Conservation (phyloP, 1,139 yeast species). For the Debaryomyces udenii region DNA sequence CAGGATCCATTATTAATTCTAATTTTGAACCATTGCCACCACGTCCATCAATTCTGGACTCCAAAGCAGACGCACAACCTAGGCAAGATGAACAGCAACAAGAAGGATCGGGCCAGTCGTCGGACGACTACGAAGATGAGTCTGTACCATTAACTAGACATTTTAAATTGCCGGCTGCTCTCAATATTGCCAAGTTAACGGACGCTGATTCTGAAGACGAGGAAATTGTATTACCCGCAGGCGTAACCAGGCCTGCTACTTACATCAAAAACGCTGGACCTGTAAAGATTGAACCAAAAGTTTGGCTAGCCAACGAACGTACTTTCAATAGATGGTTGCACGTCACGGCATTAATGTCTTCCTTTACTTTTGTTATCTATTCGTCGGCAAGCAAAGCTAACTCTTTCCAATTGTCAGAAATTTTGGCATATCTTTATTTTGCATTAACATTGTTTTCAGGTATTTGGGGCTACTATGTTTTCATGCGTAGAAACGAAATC, state of each 20-base stretch:
- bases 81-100: neutral
- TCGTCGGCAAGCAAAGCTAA: conserved; percentile 71
- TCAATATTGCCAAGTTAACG: conserved; percentile 36
- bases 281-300: conserved; percentile 92
- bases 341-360: conserved; percentile 85
- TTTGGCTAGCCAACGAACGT: conserved; percentile 97
- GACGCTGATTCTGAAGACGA: conserved; percentile 85
- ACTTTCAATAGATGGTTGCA: conserved; percentile 96
- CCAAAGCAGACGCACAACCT: neutral
- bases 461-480: conserved; percentile 85
- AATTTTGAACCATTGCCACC: conserved; percentile 8
- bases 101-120: conserved; percentile 27
- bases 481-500: conserved; percentile 67
- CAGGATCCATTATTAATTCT: conserved; percentile 35
- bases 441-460: conserved; percentile 80
- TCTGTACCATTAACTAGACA: conserved; percentile 23
- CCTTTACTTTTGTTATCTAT: conserved; percentile 83
- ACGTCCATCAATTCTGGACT: neutral
- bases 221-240: conserved; percentile 84
- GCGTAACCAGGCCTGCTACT: conserved; percentile 78
- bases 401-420: conserved; percentile 56
- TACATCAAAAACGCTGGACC: conserved; percentile 90
- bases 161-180: conserved; percentile 32
- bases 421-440: conserved; percentile 79
- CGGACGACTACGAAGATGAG: conserved; percentile 48